phyloP scores from a whole-genome alignment of 116 monocot genomes.

The Trichopus zeylanicus region DNA sequence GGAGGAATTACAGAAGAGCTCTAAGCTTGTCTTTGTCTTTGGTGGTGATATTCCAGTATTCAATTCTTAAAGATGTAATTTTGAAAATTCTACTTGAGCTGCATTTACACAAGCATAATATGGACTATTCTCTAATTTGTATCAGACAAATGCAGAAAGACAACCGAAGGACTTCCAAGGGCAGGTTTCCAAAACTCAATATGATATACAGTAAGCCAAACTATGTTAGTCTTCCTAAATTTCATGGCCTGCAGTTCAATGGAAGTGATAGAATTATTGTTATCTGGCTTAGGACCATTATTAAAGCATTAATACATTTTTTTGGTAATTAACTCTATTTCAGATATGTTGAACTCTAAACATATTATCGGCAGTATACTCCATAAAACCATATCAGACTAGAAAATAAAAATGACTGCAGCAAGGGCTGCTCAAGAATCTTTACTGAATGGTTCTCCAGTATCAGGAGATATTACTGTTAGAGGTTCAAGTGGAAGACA shows the following conservation, averaged over 20 bases:
- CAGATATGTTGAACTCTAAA: no score
- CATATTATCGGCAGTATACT: slow-evolving; percentile 37
- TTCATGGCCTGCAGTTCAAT: no score
- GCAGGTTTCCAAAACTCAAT: slow-evolving; percentile 46
- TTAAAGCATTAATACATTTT: no score
- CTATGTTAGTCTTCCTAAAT: background rate
- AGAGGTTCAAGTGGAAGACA: slow-evolving; percentile 22
- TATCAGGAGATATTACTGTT: slow-evolving; percentile 30
- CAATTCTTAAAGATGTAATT: no score
- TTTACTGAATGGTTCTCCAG: slow-evolving; percentile 53
- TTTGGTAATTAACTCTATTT: no score
- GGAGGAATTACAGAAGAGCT: no score
- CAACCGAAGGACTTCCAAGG: slow-evolving; percentile 29
- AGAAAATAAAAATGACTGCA: slow-evolving; percentile 82
- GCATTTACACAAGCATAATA: background rate
- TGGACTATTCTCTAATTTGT: background rate
- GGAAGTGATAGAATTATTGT: no score
- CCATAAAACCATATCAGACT: slow-evolving; percentile 79
- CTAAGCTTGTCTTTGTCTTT: no score
- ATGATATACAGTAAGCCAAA: slow-evolving; percentile 55
- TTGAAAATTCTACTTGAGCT: background rate
- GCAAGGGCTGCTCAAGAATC: slow-evolving; percentile 79
- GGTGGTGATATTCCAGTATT: no score
- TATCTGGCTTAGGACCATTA: no score
- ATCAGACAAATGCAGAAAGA: slow-evolving; percentile 37